Evolutionary conservation across 2,329 filamentous ascomycete species (phyloP), one percentile per base, ranked within the genome.

Genomic region (Cladosporium sp.): DNA sequence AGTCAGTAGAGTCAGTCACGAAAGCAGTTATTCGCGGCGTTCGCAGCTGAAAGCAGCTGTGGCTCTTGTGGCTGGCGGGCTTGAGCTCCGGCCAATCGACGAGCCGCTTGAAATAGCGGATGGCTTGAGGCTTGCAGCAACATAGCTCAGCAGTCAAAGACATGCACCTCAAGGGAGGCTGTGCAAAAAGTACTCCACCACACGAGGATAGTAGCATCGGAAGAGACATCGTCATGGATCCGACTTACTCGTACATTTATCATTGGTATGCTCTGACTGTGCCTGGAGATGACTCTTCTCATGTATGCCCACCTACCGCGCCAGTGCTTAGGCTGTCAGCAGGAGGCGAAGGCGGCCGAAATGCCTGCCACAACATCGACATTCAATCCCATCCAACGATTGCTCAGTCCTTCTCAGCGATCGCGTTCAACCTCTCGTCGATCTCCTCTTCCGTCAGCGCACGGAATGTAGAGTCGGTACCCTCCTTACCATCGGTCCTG

Each of bases 401-500:
- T 36, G 41, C 78, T 88, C 86, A 99, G 82, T 99, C 95, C 87
- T 97, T 98, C 86, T 99, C 95, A 67, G 93, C 93, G 80, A 99
- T 99, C 65, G 94, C 93, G 82, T 98, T 93, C 83, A 99, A 87
- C 81, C 95, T 88, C 82, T 98, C 95, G 76, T 99, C 95, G 79
- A 99, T 97, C 87, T 99, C 94, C 41, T 98, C 93, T 81, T 97
- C 94, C 34, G 92, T 96, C 80, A 99, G 86, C 73, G 89, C 90
- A 78, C 93, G 89, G 86, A 99, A 99, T 69, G 84, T 85, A 59
- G 90, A 81, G 75, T 92, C 87, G 69, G 90, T 91, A 71, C 92
- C 92, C 78, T 96, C 91, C 81, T 91, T 86, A 72, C 93, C 94
- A 76, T 96, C 92, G 67, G 84, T 81, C 74, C 88, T 87, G 66